Percentiles rank a stretch among this genome's conserved stretches.
phyloP scores from a whole-genome alignment of 1,284 basidiomycete genomes.

The Cutaneotrichosporon cutaneum region DNA sequence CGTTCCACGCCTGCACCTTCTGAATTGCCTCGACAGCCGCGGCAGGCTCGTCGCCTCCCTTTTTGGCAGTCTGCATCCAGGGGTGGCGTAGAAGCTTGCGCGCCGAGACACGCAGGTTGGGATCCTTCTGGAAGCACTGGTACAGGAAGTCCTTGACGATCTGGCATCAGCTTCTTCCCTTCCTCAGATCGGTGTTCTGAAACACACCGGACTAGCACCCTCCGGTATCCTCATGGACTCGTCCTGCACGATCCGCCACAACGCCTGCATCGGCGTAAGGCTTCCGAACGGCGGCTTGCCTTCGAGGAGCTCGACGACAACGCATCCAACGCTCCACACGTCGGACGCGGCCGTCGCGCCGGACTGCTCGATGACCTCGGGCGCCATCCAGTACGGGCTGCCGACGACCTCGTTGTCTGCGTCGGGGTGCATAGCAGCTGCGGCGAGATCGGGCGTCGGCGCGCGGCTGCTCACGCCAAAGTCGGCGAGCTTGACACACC shows the following conservation, averaged over 20 bases:
- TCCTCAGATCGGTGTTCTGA: neutral
- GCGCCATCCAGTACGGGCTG: constrained; percentile 99
- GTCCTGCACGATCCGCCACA: constrained; percentile 97
- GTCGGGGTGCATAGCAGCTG: constrained; percentile 15
- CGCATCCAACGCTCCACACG: constrained; percentile 95
- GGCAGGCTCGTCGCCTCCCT: constrained; percentile 2
- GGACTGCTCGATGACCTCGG: constrained; percentile 94
- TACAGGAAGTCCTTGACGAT: constrained; percentile 95
- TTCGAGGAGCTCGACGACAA: constrained; percentile 93
- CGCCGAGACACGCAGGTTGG: constrained; percentile 87
- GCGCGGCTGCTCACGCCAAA: constrained; percentile 79
- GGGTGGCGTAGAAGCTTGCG: constrained; percentile 89
- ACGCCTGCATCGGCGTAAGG: constrained; percentile 94
- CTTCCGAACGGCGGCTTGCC: constrained; percentile 95
- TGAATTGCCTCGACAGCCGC: constrained; percentile 66
- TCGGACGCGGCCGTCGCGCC: constrained; percentile 96
- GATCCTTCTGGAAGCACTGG: constrained; percentile 98
- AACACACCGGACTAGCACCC: constrained; percentile 68
- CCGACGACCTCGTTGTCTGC: constrained; percentile 85
- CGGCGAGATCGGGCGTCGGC: constrained; percentile 25
- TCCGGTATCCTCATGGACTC: constrained; percentile 95
- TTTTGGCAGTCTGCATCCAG: constrained; percentile 80
- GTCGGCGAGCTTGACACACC: constrained; percentile 91
- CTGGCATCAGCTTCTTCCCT: constrained; percentile 48
- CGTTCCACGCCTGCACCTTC: constrained; percentile 97